phyloP scores from a whole-genome alignment of 2,329 filamentous ascomycete species.

The Trichophaea hybrida region DNA sequence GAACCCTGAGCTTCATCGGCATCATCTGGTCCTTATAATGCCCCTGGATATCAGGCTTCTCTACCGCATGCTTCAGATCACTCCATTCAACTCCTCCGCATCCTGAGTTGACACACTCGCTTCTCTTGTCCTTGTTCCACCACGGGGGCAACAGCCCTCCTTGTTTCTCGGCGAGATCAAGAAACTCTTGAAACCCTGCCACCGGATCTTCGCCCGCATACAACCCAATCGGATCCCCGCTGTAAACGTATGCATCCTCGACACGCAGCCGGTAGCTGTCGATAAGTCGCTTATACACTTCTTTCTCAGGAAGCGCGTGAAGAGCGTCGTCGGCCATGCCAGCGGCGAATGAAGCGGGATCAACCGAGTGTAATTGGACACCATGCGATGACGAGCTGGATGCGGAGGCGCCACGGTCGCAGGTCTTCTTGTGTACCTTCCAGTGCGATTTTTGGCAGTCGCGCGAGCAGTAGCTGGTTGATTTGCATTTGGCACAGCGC shows the following conservation, averaged over 20 bases:
- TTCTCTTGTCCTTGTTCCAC: no score
- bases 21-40: no score
- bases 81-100: no score
- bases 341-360: not conserved
- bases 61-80: no score
- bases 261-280: constrained; percentile 38
- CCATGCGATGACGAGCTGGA: not conserved
- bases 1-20: no score
- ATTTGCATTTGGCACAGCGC: constrained; percentile 38
- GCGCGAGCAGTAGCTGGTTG: constrained; percentile 38
- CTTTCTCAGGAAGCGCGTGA: constrained; percentile 34
- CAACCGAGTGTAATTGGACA: not conserved
- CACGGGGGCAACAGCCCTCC: no score
- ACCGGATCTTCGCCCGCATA: constrained; percentile 5
- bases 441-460: constrained; percentile 41
- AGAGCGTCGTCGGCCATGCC: constrained; percentile 29
- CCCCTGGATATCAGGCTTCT: no score
- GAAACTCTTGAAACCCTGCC: constrained; percentile 6
- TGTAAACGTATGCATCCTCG: constrained; percentile 31
- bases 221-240: constrained; percentile 7
- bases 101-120: no score
- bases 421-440: constrained; percentile 38
- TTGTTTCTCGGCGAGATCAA: not conserved
- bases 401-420: constrained; percentile 27
- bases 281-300: constrained; percentile 37